phyloP scores from a whole-genome alignment of 192 early-diverging fungal species.

The Lunasporangiospora selenospora region DNA sequence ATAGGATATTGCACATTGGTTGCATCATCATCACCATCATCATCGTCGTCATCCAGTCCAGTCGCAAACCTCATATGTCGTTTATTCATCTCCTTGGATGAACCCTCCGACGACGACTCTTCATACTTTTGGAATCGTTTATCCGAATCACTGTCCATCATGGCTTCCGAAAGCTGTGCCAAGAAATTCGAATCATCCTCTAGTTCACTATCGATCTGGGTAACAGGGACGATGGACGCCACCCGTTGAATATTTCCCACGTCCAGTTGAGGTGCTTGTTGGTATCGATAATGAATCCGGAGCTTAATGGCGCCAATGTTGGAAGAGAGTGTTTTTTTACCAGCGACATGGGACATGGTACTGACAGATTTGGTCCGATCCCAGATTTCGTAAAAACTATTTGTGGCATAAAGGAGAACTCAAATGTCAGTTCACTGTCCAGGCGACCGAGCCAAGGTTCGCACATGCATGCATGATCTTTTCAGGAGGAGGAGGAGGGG shows the following conservation, averaged over 20 bases:
- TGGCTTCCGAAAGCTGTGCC: constrained; percentile 34
- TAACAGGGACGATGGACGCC: constrained; percentile 15
- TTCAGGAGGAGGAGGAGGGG: no score
- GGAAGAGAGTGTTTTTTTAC: constrained; percentile 59
- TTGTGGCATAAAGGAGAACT: background rate
- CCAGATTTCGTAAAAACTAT: constrained; percentile 79
- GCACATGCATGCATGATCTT: no score
- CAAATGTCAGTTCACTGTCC: background rate
- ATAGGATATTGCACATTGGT: constrained; percentile 35
- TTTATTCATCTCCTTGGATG: no score
- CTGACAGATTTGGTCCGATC: constrained; percentile 68
- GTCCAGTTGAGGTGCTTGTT: constrained; percentile 35
- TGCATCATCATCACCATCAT: no score
- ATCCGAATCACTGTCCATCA: constrained; percentile 39
- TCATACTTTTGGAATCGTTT: constrained; percentile 53
- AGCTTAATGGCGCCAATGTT: constrained; percentile 75
- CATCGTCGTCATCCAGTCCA: constrained; percentile 17
- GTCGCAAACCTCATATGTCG: constrained; percentile 40
- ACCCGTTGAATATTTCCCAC: background rate
- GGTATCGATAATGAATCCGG: constrained; percentile 71
- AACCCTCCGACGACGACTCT: constrained; percentile 5
- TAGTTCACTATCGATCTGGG: constrained; percentile 23
- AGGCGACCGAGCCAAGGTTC: background rate
- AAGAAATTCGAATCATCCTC: constrained; percentile 28
- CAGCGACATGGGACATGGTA: constrained; percentile 63